Conservation (phyloP, 2,329 filamentous ascomycete species). For the Colletotrichum horii region DNA sequence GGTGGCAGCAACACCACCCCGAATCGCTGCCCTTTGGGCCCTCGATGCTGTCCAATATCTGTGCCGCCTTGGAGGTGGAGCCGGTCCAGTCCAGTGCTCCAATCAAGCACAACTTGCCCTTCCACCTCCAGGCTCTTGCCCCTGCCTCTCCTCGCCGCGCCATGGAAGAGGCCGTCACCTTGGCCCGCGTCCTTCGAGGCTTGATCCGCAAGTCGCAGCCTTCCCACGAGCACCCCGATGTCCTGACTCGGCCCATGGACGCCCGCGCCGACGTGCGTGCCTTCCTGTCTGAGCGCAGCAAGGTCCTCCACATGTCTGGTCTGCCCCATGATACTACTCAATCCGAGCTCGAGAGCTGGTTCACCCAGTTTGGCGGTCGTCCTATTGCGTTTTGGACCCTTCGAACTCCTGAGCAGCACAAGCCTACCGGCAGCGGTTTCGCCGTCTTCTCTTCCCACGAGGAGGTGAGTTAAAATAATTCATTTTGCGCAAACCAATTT, state of each 20-base stretch:
- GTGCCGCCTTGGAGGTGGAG: conserved; percentile 96
- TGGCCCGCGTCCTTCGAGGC: conserved; percentile 89
- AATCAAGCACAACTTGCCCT: conserved; percentile 98
- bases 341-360: conserved; percentile 99
- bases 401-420: conserved; percentile 96
- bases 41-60: conserved; percentile 95
- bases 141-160: conserved; percentile 94
- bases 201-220: conserved; percentile 97
- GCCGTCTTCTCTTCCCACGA: conserved; percentile 99
- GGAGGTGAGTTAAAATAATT: conserved; percentile 71
- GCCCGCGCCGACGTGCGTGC: conserved; percentile 94
- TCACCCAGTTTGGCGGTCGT: conserved; percentile 96
- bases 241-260: conserved; percentile 94
- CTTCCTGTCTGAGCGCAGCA: conserved; percentile 94
- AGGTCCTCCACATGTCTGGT: conserved; percentile 97
- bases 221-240: conserved; percentile 90
- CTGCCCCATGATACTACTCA: conserved; percentile 98
- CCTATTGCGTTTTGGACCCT: conserved; percentile 99
- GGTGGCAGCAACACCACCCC: conserved; percentile 98
- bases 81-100: conserved; percentile 96
- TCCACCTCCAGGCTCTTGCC: conserved; percentile 94
- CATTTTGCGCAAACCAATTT: background rate
- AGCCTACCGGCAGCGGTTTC: conserved; percentile 98
- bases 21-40: conserved; percentile 97
- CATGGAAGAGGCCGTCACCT: conserved; percentile 96